phyloP scores from a whole-genome alignment of 2,329 filamentous ascomycete species.

The Colletotrichum tamarilloi region DNA sequence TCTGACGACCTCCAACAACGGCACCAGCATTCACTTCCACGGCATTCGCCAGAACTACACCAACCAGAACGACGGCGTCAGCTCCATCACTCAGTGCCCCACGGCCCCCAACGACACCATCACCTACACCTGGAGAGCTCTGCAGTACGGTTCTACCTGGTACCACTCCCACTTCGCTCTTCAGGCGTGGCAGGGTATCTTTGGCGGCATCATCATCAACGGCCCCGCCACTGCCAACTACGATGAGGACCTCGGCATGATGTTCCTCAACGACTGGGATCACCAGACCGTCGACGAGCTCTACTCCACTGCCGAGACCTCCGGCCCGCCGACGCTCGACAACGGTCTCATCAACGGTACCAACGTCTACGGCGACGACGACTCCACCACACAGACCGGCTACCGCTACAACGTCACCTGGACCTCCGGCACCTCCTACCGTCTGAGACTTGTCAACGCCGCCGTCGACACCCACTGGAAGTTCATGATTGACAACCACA shows the following conservation, averaged over 20 bases:
- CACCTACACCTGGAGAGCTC: conserved; percentile 69
- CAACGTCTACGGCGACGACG: conserved; percentile 48
- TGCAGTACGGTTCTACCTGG: conserved; percentile 66
- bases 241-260: conserved; percentile 70
- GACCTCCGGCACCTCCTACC: conserved; percentile 54
- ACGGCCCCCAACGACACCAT: conserved; percentile 60
- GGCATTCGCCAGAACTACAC: conserved; percentile 68
- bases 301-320: conserved; percentile 40
- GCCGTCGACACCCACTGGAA: conserved; percentile 56
- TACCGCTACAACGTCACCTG: conserved; percentile 51
- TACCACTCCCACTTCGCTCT: conserved; percentile 70
- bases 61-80: conserved; percentile 68
- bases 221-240: conserved; percentile 69
- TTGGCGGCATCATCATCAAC: conserved; percentile 71
- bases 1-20: conserved; percentile 58
- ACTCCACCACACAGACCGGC: conserved; percentile 41
- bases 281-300: conserved; percentile 56
- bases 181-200: conserved; percentile 64
- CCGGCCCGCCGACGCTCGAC: conserved; percentile 50
- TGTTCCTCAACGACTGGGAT: conserved; percentile 71
- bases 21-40: conserved; percentile 72
- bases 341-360: conserved; percentile 60
- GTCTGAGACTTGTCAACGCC: conserved; percentile 60
- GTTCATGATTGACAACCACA: conserved; percentile 68
- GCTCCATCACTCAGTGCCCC: conserved; percentile 60